A percentile compares a stretch with the other conserved stretches of the same genome.
These are phyloP conservation scores for Saraca asoca DNA, from an alignment of 331 rosid genomes.

Conservation along the genomic window DNA sequence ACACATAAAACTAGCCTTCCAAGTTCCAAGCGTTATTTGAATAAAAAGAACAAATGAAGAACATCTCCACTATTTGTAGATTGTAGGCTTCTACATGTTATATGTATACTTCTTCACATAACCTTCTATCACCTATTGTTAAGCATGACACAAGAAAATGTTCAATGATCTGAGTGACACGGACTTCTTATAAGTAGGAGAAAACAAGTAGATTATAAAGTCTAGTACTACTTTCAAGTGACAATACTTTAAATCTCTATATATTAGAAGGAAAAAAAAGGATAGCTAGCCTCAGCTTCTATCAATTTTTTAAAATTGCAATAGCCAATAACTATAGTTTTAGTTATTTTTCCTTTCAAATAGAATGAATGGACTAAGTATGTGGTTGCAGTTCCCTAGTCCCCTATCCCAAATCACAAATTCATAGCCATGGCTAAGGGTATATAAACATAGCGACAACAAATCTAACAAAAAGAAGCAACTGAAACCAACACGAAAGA, in stretches of 20 bases:
- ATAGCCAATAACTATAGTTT: constrained; percentile 8
- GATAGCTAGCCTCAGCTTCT: constrained; percentile 5
- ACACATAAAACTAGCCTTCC: constrained; percentile 25
- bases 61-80: neutral
- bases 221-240: neutral
- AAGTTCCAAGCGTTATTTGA: neutral
- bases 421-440: no score
- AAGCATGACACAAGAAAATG: constrained; percentile 11
- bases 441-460: no score
- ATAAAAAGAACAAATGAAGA: neutral
- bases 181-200: neutral
- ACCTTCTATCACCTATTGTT: neutral
- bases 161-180: neutral
- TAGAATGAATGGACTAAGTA: neutral
- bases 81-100: neutral
- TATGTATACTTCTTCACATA: constrained; percentile 3
- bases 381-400: neutral
- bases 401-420: neutral
- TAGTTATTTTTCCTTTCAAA: neutral
- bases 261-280: neutral
- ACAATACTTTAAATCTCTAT: no score
- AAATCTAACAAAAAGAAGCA: no score
- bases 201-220: constrained; percentile 14
- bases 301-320: constrained; percentile 6
- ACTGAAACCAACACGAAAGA: no score